phyloP scores from a whole-genome alignment of 1,284 basidiomycete species.

The Ceratobasidium sp. region DNA sequence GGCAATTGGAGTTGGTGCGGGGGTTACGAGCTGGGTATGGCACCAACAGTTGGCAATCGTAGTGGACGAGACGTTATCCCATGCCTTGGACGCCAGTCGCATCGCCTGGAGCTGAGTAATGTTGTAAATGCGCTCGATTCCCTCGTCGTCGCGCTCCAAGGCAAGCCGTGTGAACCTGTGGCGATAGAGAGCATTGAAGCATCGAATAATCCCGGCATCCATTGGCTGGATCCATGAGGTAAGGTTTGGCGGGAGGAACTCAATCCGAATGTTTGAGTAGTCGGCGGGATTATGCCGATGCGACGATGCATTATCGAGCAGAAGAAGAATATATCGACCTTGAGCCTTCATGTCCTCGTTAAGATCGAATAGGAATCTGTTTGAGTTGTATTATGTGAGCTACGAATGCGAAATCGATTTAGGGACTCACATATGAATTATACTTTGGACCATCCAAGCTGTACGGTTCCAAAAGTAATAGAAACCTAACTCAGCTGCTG shows the following conservation, averaged over 20 bases:
- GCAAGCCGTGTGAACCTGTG: constrained; percentile 4
- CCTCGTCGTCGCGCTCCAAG: constrained; percentile 23
- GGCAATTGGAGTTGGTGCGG: neutral
- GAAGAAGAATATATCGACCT: constrained; percentile 21
- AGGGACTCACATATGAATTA: constrained; percentile 40
- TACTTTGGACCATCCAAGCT: constrained; percentile 49
- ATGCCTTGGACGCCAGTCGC: neutral
- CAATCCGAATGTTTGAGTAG: too few relatives aligned
- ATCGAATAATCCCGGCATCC: constrained; percentile 33
- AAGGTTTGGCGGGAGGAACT: constrained; percentile 22
- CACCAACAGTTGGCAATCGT: neutral
- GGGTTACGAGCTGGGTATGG: neutral
- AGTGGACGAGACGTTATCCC: neutral
- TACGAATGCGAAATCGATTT: too few relatives aligned
- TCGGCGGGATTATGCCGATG: constrained; percentile 5
- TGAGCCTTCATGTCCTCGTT: constrained; percentile 16
- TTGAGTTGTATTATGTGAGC: too few relatives aligned
- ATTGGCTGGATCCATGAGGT: constrained; percentile 35
- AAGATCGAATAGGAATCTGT: constrained; percentile 10
- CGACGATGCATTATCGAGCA: constrained; percentile 18
- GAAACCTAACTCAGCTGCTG: constrained; percentile 48
- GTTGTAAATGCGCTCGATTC: neutral
- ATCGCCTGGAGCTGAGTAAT: neutral
- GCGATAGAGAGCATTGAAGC: constrained; percentile 33
- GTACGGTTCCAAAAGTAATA: constrained; percentile 48